phyloP scores from a whole-genome alignment of 176 grass and related monocot genomes.

The Rhynchospora tenuis region DNA sequence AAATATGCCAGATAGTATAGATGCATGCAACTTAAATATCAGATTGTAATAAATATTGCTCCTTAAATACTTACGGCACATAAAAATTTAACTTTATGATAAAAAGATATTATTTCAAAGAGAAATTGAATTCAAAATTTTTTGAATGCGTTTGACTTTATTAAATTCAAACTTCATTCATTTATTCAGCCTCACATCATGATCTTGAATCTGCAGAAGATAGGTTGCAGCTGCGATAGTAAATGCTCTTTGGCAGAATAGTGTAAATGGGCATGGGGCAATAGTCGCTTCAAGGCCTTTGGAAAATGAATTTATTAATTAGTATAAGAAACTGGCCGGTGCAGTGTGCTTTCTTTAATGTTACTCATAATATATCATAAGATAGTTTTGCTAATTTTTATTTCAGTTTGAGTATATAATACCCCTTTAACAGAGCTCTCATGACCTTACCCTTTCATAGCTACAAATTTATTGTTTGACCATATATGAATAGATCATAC shows the following conservation, averaged over 20 bases:
- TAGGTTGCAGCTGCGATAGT: conserved; percentile 17
- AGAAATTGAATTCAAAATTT: neutral
- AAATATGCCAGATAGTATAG: neutral
- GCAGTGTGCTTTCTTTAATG: no score
- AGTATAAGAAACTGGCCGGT: neutral
- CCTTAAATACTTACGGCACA: neutral
- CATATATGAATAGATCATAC: neutral
- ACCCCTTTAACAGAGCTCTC: no score
- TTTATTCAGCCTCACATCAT: conserved; percentile 5
- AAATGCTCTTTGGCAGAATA: conserved; percentile 12
- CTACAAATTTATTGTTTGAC: neutral
- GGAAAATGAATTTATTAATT: neutral
- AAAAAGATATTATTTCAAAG: neutral
- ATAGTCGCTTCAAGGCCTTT: conserved; percentile 8
- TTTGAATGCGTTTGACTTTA: neutral
- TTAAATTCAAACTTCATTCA: neutral
- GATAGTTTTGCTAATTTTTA: no score
- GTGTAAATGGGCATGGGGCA: neutral
- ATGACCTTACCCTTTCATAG: no score
- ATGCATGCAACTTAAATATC: neutral
- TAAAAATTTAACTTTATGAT: neutral
- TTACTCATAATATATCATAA: no score
- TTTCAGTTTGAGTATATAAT: no score
- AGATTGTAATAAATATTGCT: neutral
- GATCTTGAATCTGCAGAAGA: conserved; percentile 14